Base-by-base conservation (phyloP, 2,329 filamentous ascomycete species). In the Clarireedia hainanense region DNA sequence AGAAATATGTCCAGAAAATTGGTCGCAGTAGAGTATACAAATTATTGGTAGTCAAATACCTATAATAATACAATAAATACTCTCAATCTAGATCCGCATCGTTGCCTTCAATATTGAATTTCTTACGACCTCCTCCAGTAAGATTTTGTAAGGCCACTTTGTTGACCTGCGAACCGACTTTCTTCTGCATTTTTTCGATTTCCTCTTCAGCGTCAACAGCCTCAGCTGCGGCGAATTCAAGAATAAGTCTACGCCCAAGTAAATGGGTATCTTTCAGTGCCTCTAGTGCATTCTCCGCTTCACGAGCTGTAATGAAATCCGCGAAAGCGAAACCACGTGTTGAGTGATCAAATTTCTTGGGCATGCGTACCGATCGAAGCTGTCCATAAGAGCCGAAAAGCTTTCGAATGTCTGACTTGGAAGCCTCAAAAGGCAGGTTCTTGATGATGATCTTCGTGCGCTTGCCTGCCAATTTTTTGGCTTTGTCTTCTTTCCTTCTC, bases 371-470 rank as follows among this genome's bases (percentile, higher is more conserved):
- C 52, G 91, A 92, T 67, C 90, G 87, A 60, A 99, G 82, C 70
- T 96, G 87, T 47, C 94, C 95, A 73, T 96, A 97, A 37, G 89
- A 85, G 59, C 88, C 84, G 70, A 97, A 91, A 43, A 97, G 78
- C 53, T 86, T 78, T 60, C 89, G 83, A 57, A 99, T 80, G 70
- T 99, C 94, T 72, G 95, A 94, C 76, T 96, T 96, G 53, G 85
- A 87, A 49, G 89, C 87, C 75, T 97, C 90, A 75, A 99, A 99
- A 20, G 94, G 92, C 72, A 99, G 75, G 76, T 99, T 99, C 78
- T 97, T 99, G 76, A 99, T 87, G 72, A 97, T 86, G 68, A 99
- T 87, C 79, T 97, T 97, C 48, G 91, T 96, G 63, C 84, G 81
- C 68, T 85, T 83, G 15, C 80, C 81, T 24, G 88, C 84, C 50